Evolutionary conservation across 176 grass and related monocot species (phyloP), one percentile per base, ranked within the genome.

Genomic region (Musa schizocarpa): DNA sequence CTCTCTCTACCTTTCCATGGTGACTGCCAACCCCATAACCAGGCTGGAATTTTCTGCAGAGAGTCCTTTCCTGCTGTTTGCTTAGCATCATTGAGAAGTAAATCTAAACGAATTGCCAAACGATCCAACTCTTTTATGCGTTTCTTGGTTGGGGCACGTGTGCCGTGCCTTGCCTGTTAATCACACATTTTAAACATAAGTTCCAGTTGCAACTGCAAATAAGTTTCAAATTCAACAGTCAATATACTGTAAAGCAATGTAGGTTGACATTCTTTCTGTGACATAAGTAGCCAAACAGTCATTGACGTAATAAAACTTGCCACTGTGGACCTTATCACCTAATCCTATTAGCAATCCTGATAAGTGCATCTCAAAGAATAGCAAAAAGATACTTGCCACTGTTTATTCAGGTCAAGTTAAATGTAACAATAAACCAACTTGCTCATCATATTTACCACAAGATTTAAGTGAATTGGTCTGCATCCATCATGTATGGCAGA

Each of bases 21-120:
- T 19, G 95, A 98, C 70, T 93, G 77, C 95, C 95, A 98, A 55
- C 84, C 88, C 12, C 77, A 70, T 48, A 93, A 85, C 95, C 94
- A 98, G 11, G 57, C 74, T 2, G 82, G 94, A 88, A 93, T 78
- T 68, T 83, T 74, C 72, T 86, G 85, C 53, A 85, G 62, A 74
- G 84, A 81, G 65, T 79, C 71, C 23, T 50, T 77, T 69, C 53
- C 53, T 75, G 23, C 1, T 13, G 75, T 53, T 74, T 80, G 68
- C 43, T 85, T 82, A 29, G 79, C 90, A 67, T 93, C 90, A 19
- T 87, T 64, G 0, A 93, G 64, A 56, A 98, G 84, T 79, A 64
- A 29, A 79, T 78, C 53, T 80, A 98, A 69, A 50, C 84, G 82
- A 29, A 67, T 54, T 5, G 86, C 68, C 73, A 98, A 77, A 71